Evolutionary conservation across 257 asterid species (phyloP).

Genomic region (Salvia hispanica): DNA sequence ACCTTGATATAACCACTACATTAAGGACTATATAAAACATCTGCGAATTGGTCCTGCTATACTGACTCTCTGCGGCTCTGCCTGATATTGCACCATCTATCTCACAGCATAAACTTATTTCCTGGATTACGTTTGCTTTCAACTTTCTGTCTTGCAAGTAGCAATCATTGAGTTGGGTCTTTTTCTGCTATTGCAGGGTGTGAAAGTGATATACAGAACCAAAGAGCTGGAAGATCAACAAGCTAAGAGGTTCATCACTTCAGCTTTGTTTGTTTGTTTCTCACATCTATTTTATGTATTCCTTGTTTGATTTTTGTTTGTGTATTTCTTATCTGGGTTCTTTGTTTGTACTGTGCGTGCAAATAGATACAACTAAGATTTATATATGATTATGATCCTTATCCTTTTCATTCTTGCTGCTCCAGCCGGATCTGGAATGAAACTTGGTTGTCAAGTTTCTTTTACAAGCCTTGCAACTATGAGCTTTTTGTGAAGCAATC

Average conservation of each 20-base stretch:
- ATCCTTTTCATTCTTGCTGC: constrained; percentile 30
- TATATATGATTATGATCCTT: constrained; percentile 30
- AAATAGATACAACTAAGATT: constrained; percentile 7
- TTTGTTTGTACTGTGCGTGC: constrained; percentile 9
- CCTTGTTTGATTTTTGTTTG: neutral
- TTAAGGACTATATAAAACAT: neutral
- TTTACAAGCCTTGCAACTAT: constrained; percentile 94
- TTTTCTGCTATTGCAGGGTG: constrained; percentile 61
- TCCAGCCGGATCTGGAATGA: constrained; percentile 97
- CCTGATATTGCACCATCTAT: neutral
- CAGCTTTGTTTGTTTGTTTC: constrained; percentile 25
- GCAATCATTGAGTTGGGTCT: constrained; percentile 21
- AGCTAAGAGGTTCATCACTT: constrained; percentile 68
- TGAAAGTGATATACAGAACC: constrained; percentile 87
- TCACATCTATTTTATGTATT: neutral
- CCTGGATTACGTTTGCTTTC: neutral
- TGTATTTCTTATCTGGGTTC: neutral
- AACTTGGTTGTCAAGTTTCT: constrained; percentile 92
- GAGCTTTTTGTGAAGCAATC: constrained; percentile 99
- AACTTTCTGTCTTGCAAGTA: constrained; percentile 9
- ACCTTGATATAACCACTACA: neutral
- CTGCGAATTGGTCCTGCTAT: neutral
- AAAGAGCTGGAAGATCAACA: constrained; percentile 94
- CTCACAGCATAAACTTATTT: neutral
- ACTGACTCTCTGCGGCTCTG: neutral